A percentile compares a stretch with the other conserved stretches of the same genome.
Evolutionary conservation across 495 filamentous ascomycete species (phyloP).

Genomic region (Lasiosphaeria hispida): DNA sequence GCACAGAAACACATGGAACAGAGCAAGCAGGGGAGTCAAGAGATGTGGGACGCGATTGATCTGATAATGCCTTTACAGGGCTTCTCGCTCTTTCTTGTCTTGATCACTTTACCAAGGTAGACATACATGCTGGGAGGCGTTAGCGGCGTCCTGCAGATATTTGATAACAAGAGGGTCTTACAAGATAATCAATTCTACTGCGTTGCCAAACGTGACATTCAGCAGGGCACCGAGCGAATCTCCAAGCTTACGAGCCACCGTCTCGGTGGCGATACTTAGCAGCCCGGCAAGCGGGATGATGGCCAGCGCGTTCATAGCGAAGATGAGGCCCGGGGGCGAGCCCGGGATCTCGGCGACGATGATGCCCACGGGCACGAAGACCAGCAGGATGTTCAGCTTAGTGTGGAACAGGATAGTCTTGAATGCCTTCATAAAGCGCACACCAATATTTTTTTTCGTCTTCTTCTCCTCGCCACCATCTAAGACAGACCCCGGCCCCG

Average conservation of each 20-base stretch:
- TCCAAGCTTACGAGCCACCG: constrained; percentile 72
- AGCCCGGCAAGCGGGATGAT: constrained; percentile 81
- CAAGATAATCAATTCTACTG: constrained; percentile 57
- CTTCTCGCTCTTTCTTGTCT: constrained; percentile 36
- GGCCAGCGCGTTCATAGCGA: constrained; percentile 80
- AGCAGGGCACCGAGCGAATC: constrained; percentile 79
- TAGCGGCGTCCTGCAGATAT: background rate
- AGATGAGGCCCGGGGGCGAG: constrained; percentile 47
- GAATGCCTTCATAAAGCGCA: constrained; percentile 49
- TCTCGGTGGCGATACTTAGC: constrained; percentile 77
- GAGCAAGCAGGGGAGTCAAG: background rate
- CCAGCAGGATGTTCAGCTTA: constrained; percentile 74
- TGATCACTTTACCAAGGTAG: constrained; percentile 25
- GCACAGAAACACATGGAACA: constrained; percentile 10
- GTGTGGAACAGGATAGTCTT: constrained; percentile 61
- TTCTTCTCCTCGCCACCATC: constrained; percentile 28
- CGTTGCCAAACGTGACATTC: constrained; percentile 88
- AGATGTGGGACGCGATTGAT: constrained; percentile 26
- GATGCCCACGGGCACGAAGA: constrained; percentile 81
- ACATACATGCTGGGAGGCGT: constrained; percentile 28
- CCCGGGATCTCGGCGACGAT: constrained; percentile 51
- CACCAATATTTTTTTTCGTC: constrained; percentile 43
- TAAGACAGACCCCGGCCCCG: constrained; percentile 58
- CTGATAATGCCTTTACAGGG: constrained; percentile 24
- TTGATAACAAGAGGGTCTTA: constrained; percentile 6